Conservation (phyloP, 1,139 yeast genomes). For the Wickerhamiella infanticola region DNA sequence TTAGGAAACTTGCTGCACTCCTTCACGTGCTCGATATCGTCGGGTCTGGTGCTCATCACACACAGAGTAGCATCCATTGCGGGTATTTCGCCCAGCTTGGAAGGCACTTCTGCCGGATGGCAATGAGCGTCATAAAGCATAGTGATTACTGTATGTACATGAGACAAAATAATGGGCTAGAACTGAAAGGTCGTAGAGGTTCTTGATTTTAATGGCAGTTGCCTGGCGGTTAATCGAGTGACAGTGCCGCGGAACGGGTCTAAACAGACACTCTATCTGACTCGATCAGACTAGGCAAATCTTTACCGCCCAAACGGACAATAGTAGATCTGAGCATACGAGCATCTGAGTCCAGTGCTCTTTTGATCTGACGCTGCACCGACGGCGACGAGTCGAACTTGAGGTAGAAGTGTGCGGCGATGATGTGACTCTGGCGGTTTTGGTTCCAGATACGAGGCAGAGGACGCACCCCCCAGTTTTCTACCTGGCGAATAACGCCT, state of each 20-base stretch:
- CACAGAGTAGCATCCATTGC: slow-evolving; percentile 17
- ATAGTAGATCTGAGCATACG: slow-evolving; percentile 72
- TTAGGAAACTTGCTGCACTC: slow-evolving; percentile 20
- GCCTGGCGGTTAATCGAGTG: too few relatives aligned
- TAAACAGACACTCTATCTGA: not conserved
- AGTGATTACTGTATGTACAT: not conserved
- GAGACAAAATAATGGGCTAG: not conserved
- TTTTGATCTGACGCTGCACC: slow-evolving; percentile 70
- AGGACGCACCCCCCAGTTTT: slow-evolving; percentile 62
- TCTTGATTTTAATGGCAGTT: too few relatives aligned
- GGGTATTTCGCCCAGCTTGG: slow-evolving; percentile 13
- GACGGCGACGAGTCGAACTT: slow-evolving; percentile 73
- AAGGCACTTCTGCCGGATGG: slow-evolving; percentile 30
- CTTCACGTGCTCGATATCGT: slow-evolving; percentile 24
- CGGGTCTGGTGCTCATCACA: slow-evolving; percentile 27
- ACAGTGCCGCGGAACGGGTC: too few relatives aligned
- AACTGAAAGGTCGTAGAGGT: too few relatives aligned
- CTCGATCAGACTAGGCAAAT: slow-evolving; percentile 12
- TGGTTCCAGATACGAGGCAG: slow-evolving; percentile 71
- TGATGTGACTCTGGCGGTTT: slow-evolving; percentile 80
- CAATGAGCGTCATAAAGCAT: slow-evolving; percentile 47
- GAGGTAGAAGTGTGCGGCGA: slow-evolving; percentile 77
- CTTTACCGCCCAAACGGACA: slow-evolving; percentile 44
- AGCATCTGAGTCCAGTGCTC: slow-evolving; percentile 76
- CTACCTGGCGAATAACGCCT: slow-evolving; percentile 76